Base-by-base conservation (phyloP, 768 basidiomycete species). In the Kondoa malvinella region DNA sequence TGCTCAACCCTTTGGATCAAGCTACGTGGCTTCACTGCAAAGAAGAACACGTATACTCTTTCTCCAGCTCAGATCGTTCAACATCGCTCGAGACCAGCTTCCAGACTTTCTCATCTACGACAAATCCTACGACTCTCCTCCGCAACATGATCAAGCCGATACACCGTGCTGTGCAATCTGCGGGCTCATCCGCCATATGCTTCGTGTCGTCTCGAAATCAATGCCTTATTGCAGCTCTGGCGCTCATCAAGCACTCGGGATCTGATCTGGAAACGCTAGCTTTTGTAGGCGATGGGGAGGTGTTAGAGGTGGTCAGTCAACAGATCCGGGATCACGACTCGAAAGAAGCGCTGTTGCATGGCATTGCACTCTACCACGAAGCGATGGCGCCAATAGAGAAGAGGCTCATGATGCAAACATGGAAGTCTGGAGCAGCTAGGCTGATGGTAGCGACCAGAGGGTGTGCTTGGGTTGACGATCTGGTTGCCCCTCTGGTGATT, bases 131-230 rank as follows among this genome's bases (percentile, higher is more conserved):
- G 8, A 85, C 89, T 0, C 80, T 97, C 25, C 86, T 91, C 78
- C 92, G 92, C 74, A 83, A 86, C 1, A 95, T 97, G 86, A 84
- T 87, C 60, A 92, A 90, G 75, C 91, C 94, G 1, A 85, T 86
- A 1, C 88, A 92, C 77, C 78, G 84, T 12, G 85, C 85, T n/a
- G 84, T 95, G 67, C 68, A 75, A 3, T 72, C 73, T 0, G 74
- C 78, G 16, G 79, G 78, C 1, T 75, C 79, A 1, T 66, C 73
- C 15, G 82, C 85, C 0, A 82, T 97, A 69, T 81, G 94, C 14
- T 95, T 97, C 76, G 89, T 95, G 0, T 88, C 95, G 1, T 91
- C 92, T 57, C 84, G 85, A 4, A 78, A 78, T 4, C 88, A 92
- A 72, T 92, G 90, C 74, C 21, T 50, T 8, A 79, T 80, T 29